Conservation (phyloP, 2,329 filamentous ascomycete genomes). For the Teratosphaeria nubilosa region DNA sequence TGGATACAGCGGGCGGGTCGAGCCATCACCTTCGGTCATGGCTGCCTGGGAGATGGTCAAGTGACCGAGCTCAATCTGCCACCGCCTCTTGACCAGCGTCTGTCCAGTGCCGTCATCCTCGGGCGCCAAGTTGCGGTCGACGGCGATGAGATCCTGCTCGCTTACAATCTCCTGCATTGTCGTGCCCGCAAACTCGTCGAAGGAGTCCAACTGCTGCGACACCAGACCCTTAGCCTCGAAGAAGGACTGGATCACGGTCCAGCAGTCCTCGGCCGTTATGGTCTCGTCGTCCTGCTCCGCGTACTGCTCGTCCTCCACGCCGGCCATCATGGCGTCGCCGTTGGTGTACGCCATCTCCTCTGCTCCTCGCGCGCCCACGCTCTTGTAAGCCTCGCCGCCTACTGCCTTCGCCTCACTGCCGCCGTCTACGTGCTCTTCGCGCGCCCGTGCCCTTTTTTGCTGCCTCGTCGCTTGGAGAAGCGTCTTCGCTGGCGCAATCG, state of each 20-base stretch:
- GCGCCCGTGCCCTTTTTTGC: neutral
- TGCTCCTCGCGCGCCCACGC: neutral
- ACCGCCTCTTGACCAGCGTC: conserved; percentile 76
- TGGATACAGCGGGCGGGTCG: conserved; percentile 72
- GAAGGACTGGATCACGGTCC: conserved; percentile 94
- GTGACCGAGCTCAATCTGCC: conserved; percentile 88
- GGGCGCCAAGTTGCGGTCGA: conserved; percentile 82
- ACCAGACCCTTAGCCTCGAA: conserved; percentile 94
- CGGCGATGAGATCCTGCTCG: conserved; percentile 82
- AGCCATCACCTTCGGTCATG: conserved; percentile 86
- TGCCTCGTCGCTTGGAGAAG: neutral
- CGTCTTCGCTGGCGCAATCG: neutral
- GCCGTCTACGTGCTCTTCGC: conserved; percentile 1
- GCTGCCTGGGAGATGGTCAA: conserved; percentile 82
- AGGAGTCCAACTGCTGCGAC: conserved; percentile 95
- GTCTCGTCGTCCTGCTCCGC: conserved; percentile 14
- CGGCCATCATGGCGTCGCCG: conserved; percentile 11
- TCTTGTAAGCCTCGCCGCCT: neutral
- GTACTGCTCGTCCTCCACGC: conserved; percentile 6
- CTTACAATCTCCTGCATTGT: conserved; percentile 92
- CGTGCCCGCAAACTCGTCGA: conserved; percentile 89
- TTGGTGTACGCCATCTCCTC: conserved; percentile 8
- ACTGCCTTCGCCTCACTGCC: neutral
- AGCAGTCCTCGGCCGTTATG: conserved; percentile 96
- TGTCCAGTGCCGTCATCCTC: conserved; percentile 50